phyloP scores from a whole-genome alignment of 176 grass and related monocot species.

The Secale cereale region DNA sequence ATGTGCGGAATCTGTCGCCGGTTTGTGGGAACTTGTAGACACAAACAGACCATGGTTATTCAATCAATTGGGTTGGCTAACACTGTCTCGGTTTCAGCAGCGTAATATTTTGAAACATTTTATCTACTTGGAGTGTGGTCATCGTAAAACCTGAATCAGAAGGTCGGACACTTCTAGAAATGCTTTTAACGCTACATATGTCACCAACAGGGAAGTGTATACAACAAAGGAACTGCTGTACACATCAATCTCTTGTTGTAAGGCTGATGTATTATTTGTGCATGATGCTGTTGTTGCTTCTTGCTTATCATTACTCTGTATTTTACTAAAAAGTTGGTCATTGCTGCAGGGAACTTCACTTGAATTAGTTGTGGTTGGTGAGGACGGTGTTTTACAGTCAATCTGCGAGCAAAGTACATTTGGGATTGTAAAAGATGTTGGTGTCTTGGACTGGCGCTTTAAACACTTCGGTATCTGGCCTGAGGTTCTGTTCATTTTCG shows the following conservation, averaged over 20 bases:
- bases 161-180: neutral
- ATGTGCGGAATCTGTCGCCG: neutral
- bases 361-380: constrained; percentile 69
- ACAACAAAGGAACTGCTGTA: constrained; percentile 3
- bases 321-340: constrained; percentile 11
- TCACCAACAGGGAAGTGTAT: neutral
- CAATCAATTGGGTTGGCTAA: neutral
- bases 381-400: constrained; percentile 82
- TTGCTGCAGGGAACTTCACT: constrained; percentile 82
- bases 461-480: constrained; percentile 33
- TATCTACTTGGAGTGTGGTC: neutral
- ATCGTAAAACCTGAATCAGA: neutral
- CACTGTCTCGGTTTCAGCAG: constrained; percentile 1
- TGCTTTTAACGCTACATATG: neutral
- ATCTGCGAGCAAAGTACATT: constrained; percentile 88
- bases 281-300: neutral
- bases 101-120: constrained; percentile 1
- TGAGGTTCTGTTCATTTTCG: constrained; percentile 47
- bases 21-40: neutral
- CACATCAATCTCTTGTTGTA: constrained; percentile 8
- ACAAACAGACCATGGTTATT: neutral
- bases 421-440: constrained; percentile 93
- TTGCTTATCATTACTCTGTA: neutral
- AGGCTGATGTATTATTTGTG: neutral
- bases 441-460: constrained; percentile 64